Conservation (phyloP, 2,329 filamentous ascomycete genomes). For the Anisogramma anomala region DNA sequence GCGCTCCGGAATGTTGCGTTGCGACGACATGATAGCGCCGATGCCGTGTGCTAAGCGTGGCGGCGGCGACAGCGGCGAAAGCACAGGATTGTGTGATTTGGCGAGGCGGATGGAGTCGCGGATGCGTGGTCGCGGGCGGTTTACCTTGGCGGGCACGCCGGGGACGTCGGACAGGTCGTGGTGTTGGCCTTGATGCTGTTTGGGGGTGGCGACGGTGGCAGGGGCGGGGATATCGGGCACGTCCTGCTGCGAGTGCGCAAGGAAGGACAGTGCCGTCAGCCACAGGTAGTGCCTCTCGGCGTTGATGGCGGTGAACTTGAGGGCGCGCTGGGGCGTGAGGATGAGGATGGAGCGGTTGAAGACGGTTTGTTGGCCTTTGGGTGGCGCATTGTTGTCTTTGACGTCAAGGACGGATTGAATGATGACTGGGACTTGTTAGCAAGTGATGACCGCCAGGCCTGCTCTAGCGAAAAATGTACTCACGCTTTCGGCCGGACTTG, state of each 20-base stretch:
- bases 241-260: constrained; percentile 77
- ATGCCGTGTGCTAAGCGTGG: constrained; percentile 11
- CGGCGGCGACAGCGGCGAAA: constrained; percentile 27
- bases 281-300: constrained; percentile 86
- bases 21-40: constrained; percentile 3
- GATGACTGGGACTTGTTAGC: constrained; percentile 48
- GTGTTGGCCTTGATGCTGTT: constrained; percentile 30
- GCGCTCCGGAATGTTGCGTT: constrained; percentile 16
- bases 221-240: constrained; percentile 57
- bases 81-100: constrained; percentile 48
- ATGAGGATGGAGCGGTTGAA: constrained; percentile 95
- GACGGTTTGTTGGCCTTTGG: constrained; percentile 52
- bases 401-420: constrained; percentile 97
- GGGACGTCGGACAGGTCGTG: constrained; percentile 17
- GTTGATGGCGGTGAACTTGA: constrained; percentile 84
- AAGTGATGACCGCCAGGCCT: background rate
- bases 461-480: constrained; percentile 31
- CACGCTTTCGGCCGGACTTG: constrained; percentile 88
- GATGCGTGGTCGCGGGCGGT: constrained; percentile 39
- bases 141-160: background rate
- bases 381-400: constrained; percentile 80
- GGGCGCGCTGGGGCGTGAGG: constrained; percentile 78
- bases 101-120: constrained; percentile 83
- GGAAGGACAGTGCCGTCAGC: constrained; percentile 87
- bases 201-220: constrained; percentile 40